Percentiles rank a stretch among this genome's conserved stretches.
phyloP scores from a whole-genome alignment of 2,329 filamentous ascomycete species.

The Fusarium anguioides region DNA sequence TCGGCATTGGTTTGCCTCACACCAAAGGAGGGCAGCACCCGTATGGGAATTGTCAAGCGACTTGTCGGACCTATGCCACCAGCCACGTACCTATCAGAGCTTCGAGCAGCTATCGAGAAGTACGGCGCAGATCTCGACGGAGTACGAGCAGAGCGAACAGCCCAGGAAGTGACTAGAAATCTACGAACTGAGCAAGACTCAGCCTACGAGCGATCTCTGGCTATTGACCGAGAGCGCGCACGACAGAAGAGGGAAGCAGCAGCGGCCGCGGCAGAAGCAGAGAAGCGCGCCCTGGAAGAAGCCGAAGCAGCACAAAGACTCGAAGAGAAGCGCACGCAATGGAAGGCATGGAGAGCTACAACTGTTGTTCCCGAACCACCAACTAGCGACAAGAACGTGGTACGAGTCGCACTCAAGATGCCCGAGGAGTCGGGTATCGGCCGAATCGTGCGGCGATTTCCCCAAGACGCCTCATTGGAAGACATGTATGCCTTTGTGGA shows the following conservation, averaged over 20 bases:
- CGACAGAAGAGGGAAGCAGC: slow-evolving; percentile 81
- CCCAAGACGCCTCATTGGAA: slow-evolving; percentile 76
- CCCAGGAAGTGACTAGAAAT: slow-evolving; percentile 82
- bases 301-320: slow-evolving; percentile 69
- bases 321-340: slow-evolving; percentile 67
- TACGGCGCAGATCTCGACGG: slow-evolving; percentile 80
- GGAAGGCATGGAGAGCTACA: slow-evolving; percentile 82
- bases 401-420: slow-evolving; percentile 77
- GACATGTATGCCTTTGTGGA: slow-evolving; percentile 97
- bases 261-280: slow-evolving; percentile 73
- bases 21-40: slow-evolving; percentile 81
- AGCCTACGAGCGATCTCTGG: slow-evolving; percentile 92
- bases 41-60: slow-evolving; percentile 90
- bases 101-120: slow-evolving; percentile 77
- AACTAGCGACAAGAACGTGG: slow-evolving; percentile 70
- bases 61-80: slow-evolving; percentile 78
- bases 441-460: slow-evolving; percentile 81
- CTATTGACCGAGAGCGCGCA: slow-evolving; percentile 86
- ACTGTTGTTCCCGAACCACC: slow-evolving; percentile 76
- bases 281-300: slow-evolving; percentile 68
- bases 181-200: slow-evolving; percentile 90
- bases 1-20: slow-evolving; percentile 88
- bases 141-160: slow-evolving; percentile 79
- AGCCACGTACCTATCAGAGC: slow-evolving; percentile 77
- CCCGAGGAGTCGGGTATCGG: slow-evolving; percentile 70